Conservation (phyloP, 805 yeast genomes). For the Pichia occidentalis region DNA sequence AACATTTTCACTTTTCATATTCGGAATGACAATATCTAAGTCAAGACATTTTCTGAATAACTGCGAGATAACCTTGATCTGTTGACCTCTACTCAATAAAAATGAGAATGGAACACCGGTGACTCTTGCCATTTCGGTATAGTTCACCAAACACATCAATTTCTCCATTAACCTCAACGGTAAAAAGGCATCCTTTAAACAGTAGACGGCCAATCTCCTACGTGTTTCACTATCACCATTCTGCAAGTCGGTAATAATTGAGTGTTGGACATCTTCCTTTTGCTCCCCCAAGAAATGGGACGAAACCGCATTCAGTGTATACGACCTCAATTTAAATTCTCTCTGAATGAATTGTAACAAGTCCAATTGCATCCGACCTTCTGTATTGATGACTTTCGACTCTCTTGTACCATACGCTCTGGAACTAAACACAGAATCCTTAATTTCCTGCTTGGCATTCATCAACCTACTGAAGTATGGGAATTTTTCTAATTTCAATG, state of each 20-base stretch:
- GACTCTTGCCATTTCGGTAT: constrained; percentile 99
- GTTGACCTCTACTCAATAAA: constrained; percentile 88
- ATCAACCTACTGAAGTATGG: constrained; percentile 82
- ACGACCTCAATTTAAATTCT: constrained; percentile 90
- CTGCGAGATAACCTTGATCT: constrained; percentile 94
- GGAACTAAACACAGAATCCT: constrained; percentile 80
- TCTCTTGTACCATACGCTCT: constrained; percentile 96
- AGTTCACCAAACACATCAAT: constrained; percentile 92
- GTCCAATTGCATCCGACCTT: constrained; percentile 94
- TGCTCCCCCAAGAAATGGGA: constrained; percentile 92
- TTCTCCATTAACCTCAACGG: constrained; percentile 86
- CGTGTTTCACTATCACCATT: constrained; percentile 90
- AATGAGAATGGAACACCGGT: constrained; percentile 97
- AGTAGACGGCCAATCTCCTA: constrained; percentile 91
- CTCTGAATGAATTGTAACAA: constrained; percentile 87
- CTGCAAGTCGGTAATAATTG: constrained; percentile 90
- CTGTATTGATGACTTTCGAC: constrained; percentile 83
- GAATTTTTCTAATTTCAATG: constrained; percentile 57
- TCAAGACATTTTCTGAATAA: constrained; percentile 86
- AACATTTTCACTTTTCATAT: constrained; percentile 73
- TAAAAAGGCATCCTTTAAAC: constrained; percentile 91
- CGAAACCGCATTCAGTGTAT: constrained; percentile 90
- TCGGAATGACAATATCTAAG: constrained; percentile 84
- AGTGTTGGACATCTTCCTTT: constrained; percentile 96
- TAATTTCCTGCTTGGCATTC: constrained; percentile 65